These are phyloP conservation scores for Mycocentrospora acerina DNA, from an alignment of 2,329 filamentous ascomycete genomes.

Conservation along the genomic window DNA sequence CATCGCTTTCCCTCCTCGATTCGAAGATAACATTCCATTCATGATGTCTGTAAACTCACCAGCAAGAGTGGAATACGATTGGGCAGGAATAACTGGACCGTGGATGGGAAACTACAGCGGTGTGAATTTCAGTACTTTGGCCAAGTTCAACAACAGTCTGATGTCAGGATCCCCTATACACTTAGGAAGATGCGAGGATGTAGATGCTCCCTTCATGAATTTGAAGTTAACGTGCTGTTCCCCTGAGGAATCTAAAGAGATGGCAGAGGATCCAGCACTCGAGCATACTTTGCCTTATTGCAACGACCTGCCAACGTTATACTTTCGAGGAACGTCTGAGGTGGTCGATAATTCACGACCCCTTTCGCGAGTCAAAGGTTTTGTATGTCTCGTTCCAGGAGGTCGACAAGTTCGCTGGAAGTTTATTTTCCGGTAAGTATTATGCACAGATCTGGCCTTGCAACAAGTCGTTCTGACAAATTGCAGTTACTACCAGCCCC, in stretches of 20 bases:
- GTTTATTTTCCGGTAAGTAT: slow-evolving; percentile 20
- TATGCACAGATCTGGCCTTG: no score
- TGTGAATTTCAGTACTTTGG: slow-evolving; percentile 22
- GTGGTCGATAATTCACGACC: slow-evolving; percentile 1
- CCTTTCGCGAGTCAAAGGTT: slow-evolving; percentile 12
- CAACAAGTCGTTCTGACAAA: no score
- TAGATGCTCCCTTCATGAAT: slow-evolving; percentile 21
- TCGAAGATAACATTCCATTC: slow-evolving; percentile 14
- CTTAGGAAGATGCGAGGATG: slow-evolving; percentile 14
- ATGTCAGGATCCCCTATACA: slow-evolving; percentile 13
- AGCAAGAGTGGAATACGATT: slow-evolving; percentile 10
- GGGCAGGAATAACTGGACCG: slow-evolving; percentile 20
- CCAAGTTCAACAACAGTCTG: slow-evolving; percentile 23
- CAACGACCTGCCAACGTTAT: slow-evolving; percentile 21
- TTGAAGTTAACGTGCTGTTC: slow-evolving; percentile 11
- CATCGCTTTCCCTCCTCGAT: slow-evolving; percentile 11
- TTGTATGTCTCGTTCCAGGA: slow-evolving; percentile 14
- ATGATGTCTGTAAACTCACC: slow-evolving; percentile 4
- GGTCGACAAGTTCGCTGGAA: slow-evolving; percentile 23
- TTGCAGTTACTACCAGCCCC: slow-evolving; percentile 5
- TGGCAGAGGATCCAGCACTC: slow-evolving; percentile 15
- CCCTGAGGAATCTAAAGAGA: slow-evolving; percentile 11
- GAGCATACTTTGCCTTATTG: slow-evolving; percentile 20
- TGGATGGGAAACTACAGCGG: slow-evolving; percentile 28
- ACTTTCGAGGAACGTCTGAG: slow-evolving; percentile 19